Base-by-base conservation (phyloP, 805 yeast genomes). In the Brettanomyces bruxellensis region DNA sequence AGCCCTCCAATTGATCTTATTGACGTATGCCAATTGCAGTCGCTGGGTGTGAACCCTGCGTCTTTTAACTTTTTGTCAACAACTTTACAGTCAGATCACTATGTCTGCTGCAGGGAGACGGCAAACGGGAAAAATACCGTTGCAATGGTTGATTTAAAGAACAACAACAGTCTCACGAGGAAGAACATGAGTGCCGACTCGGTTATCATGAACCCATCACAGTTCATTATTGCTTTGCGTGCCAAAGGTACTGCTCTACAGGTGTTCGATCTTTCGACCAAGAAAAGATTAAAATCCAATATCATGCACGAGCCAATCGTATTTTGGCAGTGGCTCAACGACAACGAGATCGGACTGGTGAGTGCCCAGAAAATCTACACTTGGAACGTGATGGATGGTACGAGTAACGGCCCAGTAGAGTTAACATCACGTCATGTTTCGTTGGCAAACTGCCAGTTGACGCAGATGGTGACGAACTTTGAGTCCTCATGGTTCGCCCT, bases 141-240 rank as follows among this genome's bases (percentile, higher is more conserved):
- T 45, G 96, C 96, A 40, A 93, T 93, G 58, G 79, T 93, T 51
- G 95, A 93, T 62, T 73, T 93, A 59, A 74, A 78, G 53, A 81
- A 86, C 61, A 80, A 80, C 70, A 86, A 86, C 67, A 76, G 79
- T 56, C 79, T 90, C 50, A 83, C 86, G 23, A 81, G 95, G 61
- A 91, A 93, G 68, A 85, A 86, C 65, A 93, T 93, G 96, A 77
- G 86, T 47, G 99, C 99, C 40, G 99, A 93, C 68, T 86, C 89
- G 51, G 98, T 97, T 44, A 93, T 93, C 62, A 82, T 93, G 93
- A 95, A 89, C 66, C 98, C 99, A 34, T 61, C 69, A n/a, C 80
- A 83, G 65, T 81, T 84, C 67, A 88, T 90, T 52, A 89, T 93
- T 57, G 88, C 96, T 13, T 78, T 93, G 54, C 79, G 98, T 62